Conservation (phyloP, 1,284 basidiomycete species). For the Coniophora puteana region DNA sequence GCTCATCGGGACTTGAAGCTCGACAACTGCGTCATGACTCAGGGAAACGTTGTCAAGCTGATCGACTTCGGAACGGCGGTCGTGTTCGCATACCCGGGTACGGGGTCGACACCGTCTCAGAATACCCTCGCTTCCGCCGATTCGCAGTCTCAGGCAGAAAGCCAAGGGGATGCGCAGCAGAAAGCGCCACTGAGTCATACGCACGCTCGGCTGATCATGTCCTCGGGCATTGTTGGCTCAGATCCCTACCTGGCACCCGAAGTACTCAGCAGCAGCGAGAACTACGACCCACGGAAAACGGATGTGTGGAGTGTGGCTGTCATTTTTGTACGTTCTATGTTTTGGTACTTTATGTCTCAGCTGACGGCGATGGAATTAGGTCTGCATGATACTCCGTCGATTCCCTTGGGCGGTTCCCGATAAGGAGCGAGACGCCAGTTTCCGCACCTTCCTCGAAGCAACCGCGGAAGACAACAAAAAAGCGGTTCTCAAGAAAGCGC, state of each 20-base stretch:
- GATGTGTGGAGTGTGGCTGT: conserved; percentile 99
- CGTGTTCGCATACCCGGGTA: conserved; percentile 98
- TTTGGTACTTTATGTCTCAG: background rate
- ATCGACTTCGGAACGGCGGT: conserved; percentile 99
- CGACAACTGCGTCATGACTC: conserved; percentile 99
- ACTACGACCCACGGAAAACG: conserved; percentile 94
- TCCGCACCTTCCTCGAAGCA: conserved; percentile 87
- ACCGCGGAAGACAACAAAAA: too few relatives aligned
- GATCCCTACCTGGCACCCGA: conserved; percentile 99
- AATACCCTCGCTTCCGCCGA: too few relatives aligned
- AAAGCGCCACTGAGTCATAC: conserved; percentile 26
- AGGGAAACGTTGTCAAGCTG: conserved; percentile 92
- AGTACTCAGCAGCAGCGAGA: conserved; percentile 57
- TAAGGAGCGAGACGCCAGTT: conserved; percentile 88
- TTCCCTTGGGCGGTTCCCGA: conserved; percentile 99
- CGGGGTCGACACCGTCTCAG: conserved; percentile 26
- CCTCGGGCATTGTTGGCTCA: conserved; percentile 92
- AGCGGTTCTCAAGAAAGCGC: too few relatives aligned
- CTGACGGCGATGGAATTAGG: conserved; percentile 13
- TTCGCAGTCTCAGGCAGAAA: too few relatives aligned
- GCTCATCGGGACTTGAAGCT: conserved; percentile 99
- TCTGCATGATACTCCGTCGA: conserved; percentile 93
- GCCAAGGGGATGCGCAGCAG: conserved; percentile 14
- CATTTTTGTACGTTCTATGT: conserved; percentile 73
- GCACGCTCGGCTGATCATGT: conserved; percentile 60